phyloP scores from a whole-genome alignment of 352 stramenopile species.

The Phytophthora pinifolia region DNA sequence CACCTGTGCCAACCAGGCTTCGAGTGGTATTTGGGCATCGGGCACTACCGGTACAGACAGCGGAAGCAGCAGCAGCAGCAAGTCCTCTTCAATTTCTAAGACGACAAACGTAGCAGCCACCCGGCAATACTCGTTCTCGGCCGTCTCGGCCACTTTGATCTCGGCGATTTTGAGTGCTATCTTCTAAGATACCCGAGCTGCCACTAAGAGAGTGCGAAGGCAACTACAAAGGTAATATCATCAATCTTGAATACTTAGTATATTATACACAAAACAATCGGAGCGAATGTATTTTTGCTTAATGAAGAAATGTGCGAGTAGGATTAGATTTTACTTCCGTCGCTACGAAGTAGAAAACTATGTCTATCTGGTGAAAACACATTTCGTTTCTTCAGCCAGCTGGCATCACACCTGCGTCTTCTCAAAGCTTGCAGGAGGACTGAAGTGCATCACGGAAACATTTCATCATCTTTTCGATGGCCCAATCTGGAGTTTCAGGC shows the following conservation, averaged over 20 bases:
- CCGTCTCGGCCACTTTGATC: constrained; percentile 9
- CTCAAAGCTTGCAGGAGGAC: constrained; percentile 32
- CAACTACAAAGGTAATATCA: too few species aligned
- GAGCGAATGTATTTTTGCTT: too few species aligned
- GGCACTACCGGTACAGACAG: constrained; percentile 4
- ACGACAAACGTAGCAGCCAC: constrained; percentile 8
- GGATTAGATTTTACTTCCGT: too few species aligned
- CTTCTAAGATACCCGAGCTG: constrained; percentile 3
- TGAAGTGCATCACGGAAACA: constrained; percentile 58
- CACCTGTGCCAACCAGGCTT: constrained; percentile 40
- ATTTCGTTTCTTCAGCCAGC: neutral
- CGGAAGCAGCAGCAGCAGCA: constrained; percentile 5
- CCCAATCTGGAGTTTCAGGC: constrained; percentile 74
- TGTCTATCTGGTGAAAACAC: constrained; percentile 2
- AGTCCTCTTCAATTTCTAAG: constrained; percentile 3
- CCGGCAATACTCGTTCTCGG: constrained; percentile 3
- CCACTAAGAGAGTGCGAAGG: too few species aligned
- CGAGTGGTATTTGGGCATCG: constrained; percentile 46
- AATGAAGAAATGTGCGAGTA: too few species aligned
- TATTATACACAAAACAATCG: too few species aligned
- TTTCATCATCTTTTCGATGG: constrained; percentile 74
- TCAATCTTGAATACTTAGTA: too few species aligned
- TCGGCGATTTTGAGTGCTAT: constrained; percentile 10
- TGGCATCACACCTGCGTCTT: too few species aligned
- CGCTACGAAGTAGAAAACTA: neutral